Base-by-base conservation (phyloP, 2,329 filamentous ascomycete genomes). In the Juglanconis sp. region DNA sequence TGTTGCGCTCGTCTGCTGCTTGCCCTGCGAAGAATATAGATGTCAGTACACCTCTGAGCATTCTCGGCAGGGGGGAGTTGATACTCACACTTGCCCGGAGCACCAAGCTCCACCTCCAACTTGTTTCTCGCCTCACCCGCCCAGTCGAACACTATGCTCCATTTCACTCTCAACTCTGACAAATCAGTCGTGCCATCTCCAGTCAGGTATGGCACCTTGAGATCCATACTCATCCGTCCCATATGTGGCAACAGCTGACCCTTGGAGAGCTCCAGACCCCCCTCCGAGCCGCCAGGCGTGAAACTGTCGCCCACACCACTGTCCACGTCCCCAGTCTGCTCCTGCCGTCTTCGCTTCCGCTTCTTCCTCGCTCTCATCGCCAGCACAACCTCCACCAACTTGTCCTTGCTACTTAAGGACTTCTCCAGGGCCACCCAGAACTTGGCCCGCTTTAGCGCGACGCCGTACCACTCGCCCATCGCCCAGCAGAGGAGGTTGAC, bases 81-180 rank as follows among this genome's bases (percentile, higher is more conserved):
- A 70, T 40, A 59, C 87, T 81, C 73, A 90, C 87, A 91, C 69
- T 82, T 84, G 7, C 76, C 78, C 0, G 88, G 87, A 46, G 86
- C 74, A 4, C 82, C 81, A 2, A 85, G 74, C 63, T 83, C 69
- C 10, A 87, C 76, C 4, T 74, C 74, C 15, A 90, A 72, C 49
- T 76, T 76, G 65, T 82, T 89, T 67, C 82, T 81, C 4, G 86
- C 87, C 68, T 91, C 88, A 5, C 88, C 88, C 0, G 87, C 87
- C 88, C 87, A 91, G 70, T 91, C 88, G 67, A 91, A 89, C 2
- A 73, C 72, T 48, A 89, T 85, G 51, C 72, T 76, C 88, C 88
- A 91, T 59, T 80, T 76, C 1, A 91, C 73, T 32, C 84, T 79
- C 4, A 87, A 58, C 10, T 76, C 70, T 2, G 81, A 75, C 9